These are phyloP conservation scores for Austroboletus eburneus DNA, from an alignment of 768 basidiomycete species.

Conservation along the genomic window DNA sequence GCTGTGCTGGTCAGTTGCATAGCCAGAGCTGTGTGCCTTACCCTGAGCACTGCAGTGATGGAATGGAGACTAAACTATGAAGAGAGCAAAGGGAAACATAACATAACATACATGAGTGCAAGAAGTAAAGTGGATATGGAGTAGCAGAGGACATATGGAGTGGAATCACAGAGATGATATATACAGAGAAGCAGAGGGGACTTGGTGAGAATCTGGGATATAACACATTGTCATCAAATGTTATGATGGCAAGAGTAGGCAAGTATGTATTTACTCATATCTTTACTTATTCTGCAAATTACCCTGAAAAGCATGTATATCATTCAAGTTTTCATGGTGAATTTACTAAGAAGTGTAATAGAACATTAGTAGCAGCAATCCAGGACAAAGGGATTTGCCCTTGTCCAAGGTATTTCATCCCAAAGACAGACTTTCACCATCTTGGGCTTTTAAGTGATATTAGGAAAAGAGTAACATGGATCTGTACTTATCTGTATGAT, in stretches of 20 bases:
- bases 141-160: too few species aligned
- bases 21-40: too few species aligned
- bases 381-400: conserved; percentile 24
- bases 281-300: conserved; percentile 4
- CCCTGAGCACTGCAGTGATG: too few species aligned
- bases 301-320: conserved; percentile 5
- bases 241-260: neutral
- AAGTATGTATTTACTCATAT: conserved; percentile 1
- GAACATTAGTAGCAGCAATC: conserved; percentile 25
- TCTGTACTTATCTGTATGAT: neutral
- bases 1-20: too few species aligned
- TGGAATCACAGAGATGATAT: too few species aligned
- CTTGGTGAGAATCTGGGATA: too few species aligned
- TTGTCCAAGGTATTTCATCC: conserved; percentile 27
- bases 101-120: too few species aligned
- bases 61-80: too few species aligned
- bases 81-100: too few species aligned
- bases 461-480: neutral
- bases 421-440: conserved; percentile 9
- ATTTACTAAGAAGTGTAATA: neutral
- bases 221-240: conserved; percentile 1
- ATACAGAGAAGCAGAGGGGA: too few species aligned
- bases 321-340: neutral
- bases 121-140: too few species aligned
- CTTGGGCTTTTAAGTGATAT: conserved; percentile 1